These are phyloP conservation scores for Prunus armeniaca DNA, from an alignment of 306 rosid genomes.

Conservation along the genomic window DNA sequence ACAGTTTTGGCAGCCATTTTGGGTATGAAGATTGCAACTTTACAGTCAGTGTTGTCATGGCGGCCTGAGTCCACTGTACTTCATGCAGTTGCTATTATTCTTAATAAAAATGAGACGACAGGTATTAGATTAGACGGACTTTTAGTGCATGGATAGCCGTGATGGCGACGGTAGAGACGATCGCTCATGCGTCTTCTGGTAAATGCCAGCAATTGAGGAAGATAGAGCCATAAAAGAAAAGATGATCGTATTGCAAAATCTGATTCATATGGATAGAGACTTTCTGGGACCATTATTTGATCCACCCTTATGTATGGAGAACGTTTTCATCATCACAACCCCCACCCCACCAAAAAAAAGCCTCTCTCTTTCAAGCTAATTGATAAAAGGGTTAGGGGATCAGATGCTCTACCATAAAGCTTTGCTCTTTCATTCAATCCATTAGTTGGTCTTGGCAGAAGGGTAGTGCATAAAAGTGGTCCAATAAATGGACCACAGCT, in stretches of 20 bases:
- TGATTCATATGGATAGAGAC: not conserved
- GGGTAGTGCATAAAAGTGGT: not conserved
- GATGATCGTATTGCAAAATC: not conserved
- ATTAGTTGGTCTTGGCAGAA: not conserved
- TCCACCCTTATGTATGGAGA: not conserved
- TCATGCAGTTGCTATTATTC: not conserved
- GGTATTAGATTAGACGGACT: slow-evolving; percentile 18
- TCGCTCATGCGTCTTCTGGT: not conserved
- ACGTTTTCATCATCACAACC: too few species aligned
- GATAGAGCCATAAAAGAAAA: not conserved
- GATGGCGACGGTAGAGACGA: slow-evolving; percentile 37
- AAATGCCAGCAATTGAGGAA: slow-evolving; percentile 15
- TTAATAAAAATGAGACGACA: slow-evolving; percentile 1
- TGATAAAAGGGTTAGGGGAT: not conserved
- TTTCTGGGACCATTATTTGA: slow-evolving; percentile 44
- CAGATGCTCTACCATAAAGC: not conserved
- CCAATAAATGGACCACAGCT: not conserved
- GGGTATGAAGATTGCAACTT: not conserved
- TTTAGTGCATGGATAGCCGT: slow-evolving; percentile 11
- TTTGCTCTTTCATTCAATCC: not conserved
- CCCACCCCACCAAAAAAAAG: too few species aligned
- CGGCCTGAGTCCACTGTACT: not conserved
- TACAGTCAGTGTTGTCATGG: not conserved
- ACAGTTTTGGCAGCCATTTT: not conserved
- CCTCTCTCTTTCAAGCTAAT: not conserved